These are phyloP conservation scores for Exophiala sp. DNA, from an alignment of 2,329 filamentous ascomycete species.

Conservation along the genomic window DNA sequence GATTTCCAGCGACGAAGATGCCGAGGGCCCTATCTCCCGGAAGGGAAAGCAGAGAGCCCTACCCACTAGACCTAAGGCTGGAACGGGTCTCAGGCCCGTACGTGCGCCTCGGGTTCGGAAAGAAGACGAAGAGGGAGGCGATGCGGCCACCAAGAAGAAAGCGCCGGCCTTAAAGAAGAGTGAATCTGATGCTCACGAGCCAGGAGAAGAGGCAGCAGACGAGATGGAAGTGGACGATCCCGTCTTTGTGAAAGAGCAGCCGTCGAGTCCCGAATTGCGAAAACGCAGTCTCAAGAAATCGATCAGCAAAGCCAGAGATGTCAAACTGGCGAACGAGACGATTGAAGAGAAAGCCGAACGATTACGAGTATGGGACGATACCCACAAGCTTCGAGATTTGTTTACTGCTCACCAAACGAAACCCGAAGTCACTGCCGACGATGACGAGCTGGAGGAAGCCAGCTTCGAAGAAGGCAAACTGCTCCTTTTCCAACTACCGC, in stretches of 20 bases:
- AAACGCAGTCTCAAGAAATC: slow-evolving; percentile 39
- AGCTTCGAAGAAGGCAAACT: slow-evolving; percentile 46
- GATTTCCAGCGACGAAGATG: slow-evolving; percentile 50
- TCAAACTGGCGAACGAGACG: slow-evolving; percentile 21
- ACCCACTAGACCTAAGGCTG: slow-evolving; percentile 38
- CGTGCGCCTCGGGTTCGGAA: slow-evolving; percentile 13
- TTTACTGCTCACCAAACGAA: slow-evolving; percentile 3
- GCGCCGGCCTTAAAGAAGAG: slow-evolving; percentile 3
- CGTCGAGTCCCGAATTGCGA: slow-evolving; percentile 37
- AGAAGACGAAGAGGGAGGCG: slow-evolving; percentile 12
- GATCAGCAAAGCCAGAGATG: slow-evolving; percentile 10
- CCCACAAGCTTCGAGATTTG: slow-evolving; percentile 17
- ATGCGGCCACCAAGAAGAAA: slow-evolving; percentile 1
- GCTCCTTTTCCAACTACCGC: slow-evolving; percentile 60
- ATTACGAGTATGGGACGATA: slow-evolving; percentile 31
- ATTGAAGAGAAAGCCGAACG: slow-evolving; percentile 28
- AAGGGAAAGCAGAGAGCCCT: slow-evolving; percentile 45
- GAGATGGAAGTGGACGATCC: slow-evolving; percentile 32
- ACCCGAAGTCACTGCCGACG: slow-evolving; percentile 11
- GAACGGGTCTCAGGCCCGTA: slow-evolving; percentile 28
- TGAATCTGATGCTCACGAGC: slow-evolving; percentile 12
- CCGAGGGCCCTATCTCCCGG: slow-evolving; percentile 33
- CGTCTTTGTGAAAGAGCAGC: slow-evolving; percentile 30
- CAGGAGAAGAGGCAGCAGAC: slow-evolving; percentile 10
- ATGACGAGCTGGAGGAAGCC: slow-evolving; percentile 20